Percentiles rank a stretch among this genome's conserved stretches.
These are phyloP conservation scores for Fusarium domesticum DNA, from an alignment of 2,329 filamentous ascomycete species.

Conservation along the genomic window DNA sequence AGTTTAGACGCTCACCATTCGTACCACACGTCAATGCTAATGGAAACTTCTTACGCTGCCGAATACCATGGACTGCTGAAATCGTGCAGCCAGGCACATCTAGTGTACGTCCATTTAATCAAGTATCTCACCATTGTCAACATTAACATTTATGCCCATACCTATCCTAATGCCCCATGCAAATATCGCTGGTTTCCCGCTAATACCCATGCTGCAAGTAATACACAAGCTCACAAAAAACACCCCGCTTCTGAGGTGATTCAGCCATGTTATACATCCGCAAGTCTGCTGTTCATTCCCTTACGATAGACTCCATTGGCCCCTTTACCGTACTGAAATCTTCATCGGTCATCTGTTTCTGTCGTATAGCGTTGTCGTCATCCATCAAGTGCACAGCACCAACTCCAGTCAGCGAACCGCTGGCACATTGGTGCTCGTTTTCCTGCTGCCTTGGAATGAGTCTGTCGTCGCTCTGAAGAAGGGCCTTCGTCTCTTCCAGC, in stretches of 20 bases:
- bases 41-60: no score
- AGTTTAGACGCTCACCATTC: no score
- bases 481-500: neutral
- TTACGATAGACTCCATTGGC: constrained; percentile 10
- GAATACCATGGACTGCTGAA: no score
- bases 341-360: constrained; percentile 21
- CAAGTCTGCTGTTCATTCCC: neutral
- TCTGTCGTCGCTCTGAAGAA: neutral
- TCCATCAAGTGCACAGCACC: constrained; percentile 14
- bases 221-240: neutral
- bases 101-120: no score
- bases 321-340: constrained; percentile 10
- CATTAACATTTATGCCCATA: neutral
- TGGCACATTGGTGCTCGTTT: neutral
- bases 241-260: neutral
- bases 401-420: constrained; percentile 6
- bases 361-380: constrained; percentile 18
- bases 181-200: neutral
- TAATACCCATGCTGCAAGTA: neutral
- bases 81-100: no score
- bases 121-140: no score
- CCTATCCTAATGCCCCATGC: neutral
- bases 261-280: neutral
- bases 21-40: no score
- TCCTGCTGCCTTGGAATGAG: neutral